phyloP scores from a whole-genome alignment of 2,329 filamentous ascomycete species.

The Talaromyces sp. region DNA sequence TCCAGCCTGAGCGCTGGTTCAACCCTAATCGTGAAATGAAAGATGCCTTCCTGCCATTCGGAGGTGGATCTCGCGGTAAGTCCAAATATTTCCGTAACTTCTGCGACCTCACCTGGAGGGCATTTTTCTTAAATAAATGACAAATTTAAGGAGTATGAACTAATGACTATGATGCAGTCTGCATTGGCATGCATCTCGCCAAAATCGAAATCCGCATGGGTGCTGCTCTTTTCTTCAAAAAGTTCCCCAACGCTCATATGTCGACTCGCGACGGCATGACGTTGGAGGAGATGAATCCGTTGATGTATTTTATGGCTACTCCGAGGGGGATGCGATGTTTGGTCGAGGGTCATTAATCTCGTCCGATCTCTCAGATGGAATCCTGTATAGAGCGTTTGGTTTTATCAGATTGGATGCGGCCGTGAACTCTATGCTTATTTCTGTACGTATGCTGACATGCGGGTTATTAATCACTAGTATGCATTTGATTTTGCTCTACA shows the following conservation, averaged over 20 bases:
- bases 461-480: background rate
- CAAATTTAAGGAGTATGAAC: background rate
- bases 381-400: background rate
- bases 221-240: constrained; percentile 51
- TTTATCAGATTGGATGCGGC: background rate
- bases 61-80: constrained; percentile 58
- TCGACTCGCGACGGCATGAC: constrained; percentile 9
- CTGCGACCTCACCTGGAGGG: background rate
- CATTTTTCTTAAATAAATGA: background rate
- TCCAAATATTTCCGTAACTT: background rate
- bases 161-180: constrained; percentile 40
- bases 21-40: constrained; percentile 38
- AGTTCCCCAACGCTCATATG: constrained; percentile 7
- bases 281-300: constrained; percentile 42
- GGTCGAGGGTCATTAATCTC: background rate
- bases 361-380: background rate
- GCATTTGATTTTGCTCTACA: background rate
- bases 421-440: background rate
- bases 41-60: constrained; percentile 64
- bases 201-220: constrained; percentile 55
- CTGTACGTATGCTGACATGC: background rate
- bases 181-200: constrained; percentile 66
- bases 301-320: constrained; percentile 46
- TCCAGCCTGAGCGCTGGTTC: constrained; percentile 54
- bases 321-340: constrained; percentile 42